Base-by-base conservation (phyloP, 1,284 basidiomycete species). In the Singerocomus inundabilis region DNA sequence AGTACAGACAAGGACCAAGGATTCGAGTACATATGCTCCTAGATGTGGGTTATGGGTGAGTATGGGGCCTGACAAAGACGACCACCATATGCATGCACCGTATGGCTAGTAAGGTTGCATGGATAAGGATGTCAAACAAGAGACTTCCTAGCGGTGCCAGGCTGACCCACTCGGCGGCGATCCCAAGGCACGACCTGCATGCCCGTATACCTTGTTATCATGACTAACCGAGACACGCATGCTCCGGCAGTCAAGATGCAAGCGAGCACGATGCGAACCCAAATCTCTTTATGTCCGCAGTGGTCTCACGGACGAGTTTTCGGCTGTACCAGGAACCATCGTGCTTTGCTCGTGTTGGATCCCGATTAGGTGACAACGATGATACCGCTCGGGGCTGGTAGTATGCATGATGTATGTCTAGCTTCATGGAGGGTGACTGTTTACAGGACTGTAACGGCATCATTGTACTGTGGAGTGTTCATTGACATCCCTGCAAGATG, bases 291-390 rank as follows among this genome's bases (percentile, higher is more conserved):
- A 59, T 43, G 18, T 39, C 59, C 53, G 34, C 45, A 37, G n/a
- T 28, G 41, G 40, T 55, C 52, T 54, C 56, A 60, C 21, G 46
- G 33, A 32, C 35, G 29, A 41, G 40, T 33, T 47, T 49, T 30
- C 29, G 12, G 34, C 32, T 46, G 8, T 18, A 33, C 46, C 21
- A 36, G 28, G 15, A 38, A 39, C 32, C 24, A 13, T 30, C n/a
- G 15, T 39, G 35, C 32, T 37, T n/a, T 51, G 43, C 34, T 44
- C 40, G 24, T 26, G 40, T 25, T 35, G 42, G 51, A 26, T 18
- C 38, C 55, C 57, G 46, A 44, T 43, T 7, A 29, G 42, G 15
- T 28, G 28, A 33, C 41, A 56, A 44, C 12, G 26, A 37, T 33
- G 28, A 38, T 24, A 18, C 51, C 46, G 30, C 21, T 21, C 21